A percentile compares a stretch with the other conserved stretches of the same genome.
Conservation (phyloP, 352 stramenopile genomes). For the Plasmopara muralis region DNA sequence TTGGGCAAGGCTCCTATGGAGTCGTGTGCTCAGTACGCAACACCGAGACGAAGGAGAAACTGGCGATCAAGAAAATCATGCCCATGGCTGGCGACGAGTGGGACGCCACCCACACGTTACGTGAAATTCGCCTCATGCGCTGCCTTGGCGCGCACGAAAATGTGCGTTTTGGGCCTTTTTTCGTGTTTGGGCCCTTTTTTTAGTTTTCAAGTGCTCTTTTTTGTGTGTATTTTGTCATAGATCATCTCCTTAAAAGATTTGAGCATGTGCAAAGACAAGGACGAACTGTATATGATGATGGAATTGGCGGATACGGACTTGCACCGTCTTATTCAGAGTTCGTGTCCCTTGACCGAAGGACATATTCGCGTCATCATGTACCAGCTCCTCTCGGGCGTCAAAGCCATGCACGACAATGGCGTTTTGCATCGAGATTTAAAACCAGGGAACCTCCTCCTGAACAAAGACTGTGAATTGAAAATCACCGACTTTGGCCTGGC, state of each 20-base stretch:
- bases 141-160: conserved; percentile 88
- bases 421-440: conserved; percentile 94
- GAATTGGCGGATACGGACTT: conserved; percentile 92
- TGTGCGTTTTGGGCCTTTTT: conserved; percentile 28
- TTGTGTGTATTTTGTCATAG: conserved; percentile 18
- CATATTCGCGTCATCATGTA: conserved; percentile 86
- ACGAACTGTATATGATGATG: conserved; percentile 96
- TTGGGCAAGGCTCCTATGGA: conserved; percentile 92
- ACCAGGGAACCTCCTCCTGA: conserved; percentile 89
- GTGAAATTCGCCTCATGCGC: conserved; percentile 88
- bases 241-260: conserved; percentile 88
- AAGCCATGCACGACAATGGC: conserved; percentile 90
- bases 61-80: conserved; percentile 92
- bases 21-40: conserved; percentile 88
- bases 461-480: conserved; percentile 89
- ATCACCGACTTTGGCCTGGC: conserved; percentile 94
- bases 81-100: conserved; percentile 87
- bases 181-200: background rate
- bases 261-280: conserved; percentile 87
- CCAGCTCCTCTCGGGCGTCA: conserved; percentile 77
- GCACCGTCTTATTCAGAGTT: conserved; percentile 86
- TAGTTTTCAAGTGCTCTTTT: background rate
- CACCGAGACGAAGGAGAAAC: conserved; percentile 63
- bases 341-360: conserved; percentile 67
- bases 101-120: conserved; percentile 86